A percentile compares a stretch with the other conserved stretches of the same genome.
Conservation (phyloP, 352 stramenopile genomes). For the Peronospora farinosa region DNA sequence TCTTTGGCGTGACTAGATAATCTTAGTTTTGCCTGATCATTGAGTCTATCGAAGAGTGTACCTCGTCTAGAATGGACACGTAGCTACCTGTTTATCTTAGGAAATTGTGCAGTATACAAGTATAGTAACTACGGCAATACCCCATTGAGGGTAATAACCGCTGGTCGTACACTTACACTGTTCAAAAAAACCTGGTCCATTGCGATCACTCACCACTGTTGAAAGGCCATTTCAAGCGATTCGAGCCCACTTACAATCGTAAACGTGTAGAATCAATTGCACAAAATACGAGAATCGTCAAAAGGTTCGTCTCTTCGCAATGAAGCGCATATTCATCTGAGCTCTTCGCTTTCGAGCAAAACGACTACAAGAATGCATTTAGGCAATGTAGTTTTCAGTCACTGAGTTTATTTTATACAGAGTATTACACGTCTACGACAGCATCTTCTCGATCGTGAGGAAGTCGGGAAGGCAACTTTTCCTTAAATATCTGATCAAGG, state of each 20-base stretch:
- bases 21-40: too few relatives aligned
- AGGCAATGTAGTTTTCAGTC: neutral
- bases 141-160: too few relatives aligned
- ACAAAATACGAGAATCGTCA: slow-evolving; percentile 25
- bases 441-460: slow-evolving; percentile 62
- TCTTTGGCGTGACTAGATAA: slow-evolving; percentile 10
- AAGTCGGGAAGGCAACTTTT: slow-evolving; percentile 61
- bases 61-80: neutral
- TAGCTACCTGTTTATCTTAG: too few relatives aligned
- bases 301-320: slow-evolving; percentile 19
- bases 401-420: neutral
- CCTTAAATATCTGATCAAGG: slow-evolving; percentile 68
- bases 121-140: too few relatives aligned
- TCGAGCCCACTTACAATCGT: neutral
- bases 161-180: too few relatives aligned
- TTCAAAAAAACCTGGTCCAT: too few relatives aligned
- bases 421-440: slow-evolving; percentile 54
- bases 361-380: neutral
- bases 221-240: too few relatives aligned
- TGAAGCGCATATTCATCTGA: neutral
- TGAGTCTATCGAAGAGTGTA: neutral
- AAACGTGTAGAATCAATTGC: neutral
- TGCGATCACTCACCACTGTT: too few relatives aligned
- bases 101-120: too few relatives aligned
- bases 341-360: neutral